These are phyloP conservation scores for Podospora didyma DNA, from an alignment of 495 filamentous ascomycete genomes.

Conservation along the genomic window DNA sequence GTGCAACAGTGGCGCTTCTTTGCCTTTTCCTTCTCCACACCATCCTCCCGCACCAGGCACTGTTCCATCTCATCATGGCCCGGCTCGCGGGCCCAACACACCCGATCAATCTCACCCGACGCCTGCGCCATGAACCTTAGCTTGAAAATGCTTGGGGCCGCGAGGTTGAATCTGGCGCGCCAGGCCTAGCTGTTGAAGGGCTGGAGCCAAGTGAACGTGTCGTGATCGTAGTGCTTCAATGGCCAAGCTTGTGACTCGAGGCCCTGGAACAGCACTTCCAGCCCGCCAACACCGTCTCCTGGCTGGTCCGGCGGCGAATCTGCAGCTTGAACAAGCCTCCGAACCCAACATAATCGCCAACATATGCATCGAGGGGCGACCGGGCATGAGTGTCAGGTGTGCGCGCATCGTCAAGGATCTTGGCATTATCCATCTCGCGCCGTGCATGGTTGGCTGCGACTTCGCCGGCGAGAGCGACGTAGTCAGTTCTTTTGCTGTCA, in stretches of 20 bases:
- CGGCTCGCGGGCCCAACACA: slow-evolving; percentile 2
- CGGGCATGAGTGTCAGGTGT: not conserved
- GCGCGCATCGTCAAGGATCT: not conserved
- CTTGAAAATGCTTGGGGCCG: not conserved
- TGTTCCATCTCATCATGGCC: not conserved
- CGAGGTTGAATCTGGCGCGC: not conserved
- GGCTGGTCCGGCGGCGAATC: not conserved
- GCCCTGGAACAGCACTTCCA: slow-evolving; percentile 8
- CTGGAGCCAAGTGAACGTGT: slow-evolving; percentile 5
- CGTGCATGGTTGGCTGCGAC: not conserved
- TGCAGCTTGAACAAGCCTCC: not conserved
- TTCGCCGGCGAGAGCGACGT: not conserved
- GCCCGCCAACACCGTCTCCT: not conserved
- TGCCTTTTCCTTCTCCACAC: no score
- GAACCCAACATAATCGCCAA: slow-evolving; percentile 1
- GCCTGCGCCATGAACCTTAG: not conserved
- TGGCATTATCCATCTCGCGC: not conserved
- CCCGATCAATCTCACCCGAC: not conserved
- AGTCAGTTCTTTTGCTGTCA: not conserved
- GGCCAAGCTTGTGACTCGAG: slow-evolving; percentile 3
- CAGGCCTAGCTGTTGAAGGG: slow-evolving; percentile 2
- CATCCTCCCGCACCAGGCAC: not conserved
- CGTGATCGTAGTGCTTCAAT: slow-evolving; percentile 1
- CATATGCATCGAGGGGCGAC: not conserved
- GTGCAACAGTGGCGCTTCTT: no score